phyloP scores from a whole-genome alignment of 495 filamentous ascomycete species.

The Glonium stellatum region DNA sequence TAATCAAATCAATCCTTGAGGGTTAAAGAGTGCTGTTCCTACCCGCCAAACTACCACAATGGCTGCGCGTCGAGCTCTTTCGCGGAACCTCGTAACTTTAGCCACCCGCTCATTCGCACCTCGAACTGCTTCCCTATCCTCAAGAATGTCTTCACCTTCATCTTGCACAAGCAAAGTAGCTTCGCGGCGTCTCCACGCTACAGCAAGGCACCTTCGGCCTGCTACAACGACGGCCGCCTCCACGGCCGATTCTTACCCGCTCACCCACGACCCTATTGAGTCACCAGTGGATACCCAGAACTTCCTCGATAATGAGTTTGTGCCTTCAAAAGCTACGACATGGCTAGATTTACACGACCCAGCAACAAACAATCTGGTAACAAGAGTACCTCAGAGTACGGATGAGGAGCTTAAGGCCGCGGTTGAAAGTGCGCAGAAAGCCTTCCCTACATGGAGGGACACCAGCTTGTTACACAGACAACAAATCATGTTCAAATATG shows the following conservation, averaged over 20 bases:
- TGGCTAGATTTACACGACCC: slow-evolving; percentile 95
- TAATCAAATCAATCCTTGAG: slow-evolving; percentile 5
- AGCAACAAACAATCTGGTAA: slow-evolving; percentile 95
- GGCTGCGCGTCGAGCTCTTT: slow-evolving; percentile 23
- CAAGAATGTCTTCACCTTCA: slow-evolving; percentile 29
- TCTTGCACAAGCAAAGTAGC: slow-evolving; percentile 28
- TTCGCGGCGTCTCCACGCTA: slow-evolving; percentile 36
- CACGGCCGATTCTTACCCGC: slow-evolving; percentile 66
- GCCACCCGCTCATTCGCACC: slow-evolving; percentile 23
- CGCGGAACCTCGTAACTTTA: slow-evolving; percentile 21
- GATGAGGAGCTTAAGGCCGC: slow-evolving; percentile 82
- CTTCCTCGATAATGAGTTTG: slow-evolving; percentile 89
- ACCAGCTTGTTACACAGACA: slow-evolving; percentile 80
- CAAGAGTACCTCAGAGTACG: slow-evolving; percentile 93
- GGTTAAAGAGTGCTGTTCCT: background rate
- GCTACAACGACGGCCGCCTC: slow-evolving; percentile 49
- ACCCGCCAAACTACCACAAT: slow-evolving; percentile 10
- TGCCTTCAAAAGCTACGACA: slow-evolving; percentile 61
- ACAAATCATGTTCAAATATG: slow-evolving; percentile 97
- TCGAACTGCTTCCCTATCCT: slow-evolving; percentile 24
- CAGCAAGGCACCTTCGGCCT: slow-evolving; percentile 34
- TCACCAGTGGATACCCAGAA: slow-evolving; percentile 74
- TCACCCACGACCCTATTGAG: slow-evolving; percentile 70
- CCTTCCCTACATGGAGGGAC: slow-evolving; percentile 79
- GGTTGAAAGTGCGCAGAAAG: slow-evolving; percentile 79